Conservation (phyloP, 208 protist genomes). For the Porcisia deanei region DNA sequence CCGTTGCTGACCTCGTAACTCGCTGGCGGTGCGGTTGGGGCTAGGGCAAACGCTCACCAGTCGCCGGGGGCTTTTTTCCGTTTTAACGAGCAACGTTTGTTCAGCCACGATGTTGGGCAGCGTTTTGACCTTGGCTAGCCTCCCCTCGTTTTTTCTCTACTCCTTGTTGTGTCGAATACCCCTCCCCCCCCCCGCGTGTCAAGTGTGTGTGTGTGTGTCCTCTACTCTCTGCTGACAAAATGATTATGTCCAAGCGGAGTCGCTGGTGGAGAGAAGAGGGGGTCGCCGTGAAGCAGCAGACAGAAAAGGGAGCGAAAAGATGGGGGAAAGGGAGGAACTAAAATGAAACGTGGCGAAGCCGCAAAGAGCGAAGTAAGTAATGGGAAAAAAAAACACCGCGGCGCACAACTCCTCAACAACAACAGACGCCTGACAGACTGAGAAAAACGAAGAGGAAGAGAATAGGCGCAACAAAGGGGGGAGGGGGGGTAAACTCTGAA, state of each 20-base stretch:
- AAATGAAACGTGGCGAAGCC: no score
- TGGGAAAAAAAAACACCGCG: not conserved
- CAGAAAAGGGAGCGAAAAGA: not conserved
- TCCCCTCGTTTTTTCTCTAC: not conserved
- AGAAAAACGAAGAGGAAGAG: not conserved
- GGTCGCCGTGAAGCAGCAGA: not conserved
- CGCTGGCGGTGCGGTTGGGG: not conserved
- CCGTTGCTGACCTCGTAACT: not conserved
- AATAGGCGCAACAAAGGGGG: not conserved
- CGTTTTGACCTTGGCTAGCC: not conserved
- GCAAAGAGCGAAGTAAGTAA: not conserved
- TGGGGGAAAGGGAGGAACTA: not conserved
- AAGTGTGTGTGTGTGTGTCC: not conserved
- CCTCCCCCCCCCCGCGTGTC: not conserved
- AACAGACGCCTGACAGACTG: not conserved
- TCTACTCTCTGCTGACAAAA: not conserved
- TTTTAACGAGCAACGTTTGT: not conserved
- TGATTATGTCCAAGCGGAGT: not conserved
- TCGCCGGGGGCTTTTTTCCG: not conserved
- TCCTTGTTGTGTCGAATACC: not conserved
- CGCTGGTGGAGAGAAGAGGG: not conserved
- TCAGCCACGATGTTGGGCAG: not conserved
- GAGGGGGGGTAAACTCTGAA: not conserved
- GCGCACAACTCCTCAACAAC: not conserved
- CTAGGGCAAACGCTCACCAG: not conserved